Percentiles rank a stretch among this genome's conserved stretches.
Conservation (phyloP, 257 asterid species). For the Cruciata laevipes region DNA sequence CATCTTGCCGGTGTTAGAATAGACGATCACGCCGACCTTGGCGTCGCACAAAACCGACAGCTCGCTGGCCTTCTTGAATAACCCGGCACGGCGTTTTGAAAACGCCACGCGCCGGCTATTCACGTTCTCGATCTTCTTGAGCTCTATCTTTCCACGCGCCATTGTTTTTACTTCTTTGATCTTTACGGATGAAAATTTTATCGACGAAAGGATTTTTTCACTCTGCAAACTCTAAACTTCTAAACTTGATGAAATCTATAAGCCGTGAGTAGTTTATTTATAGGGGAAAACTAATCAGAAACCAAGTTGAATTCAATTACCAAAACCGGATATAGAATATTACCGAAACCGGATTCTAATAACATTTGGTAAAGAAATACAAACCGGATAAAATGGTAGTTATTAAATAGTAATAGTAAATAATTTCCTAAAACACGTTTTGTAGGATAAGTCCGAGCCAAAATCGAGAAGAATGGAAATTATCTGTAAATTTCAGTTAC, state of each 20-base stretch:
- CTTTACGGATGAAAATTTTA: too few species aligned
- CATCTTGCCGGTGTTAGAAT: constrained; percentile 48
- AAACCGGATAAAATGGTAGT: not conserved
- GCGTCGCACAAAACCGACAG: constrained; percentile 51
- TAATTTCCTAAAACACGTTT: not conserved
- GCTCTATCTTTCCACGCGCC: constrained; percentile 48
- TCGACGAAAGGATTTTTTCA: too few species aligned
- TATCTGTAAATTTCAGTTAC: not conserved
- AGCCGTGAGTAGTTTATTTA: not conserved
- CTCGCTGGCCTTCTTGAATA: constrained; percentile 55
- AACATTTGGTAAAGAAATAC: too few species aligned
- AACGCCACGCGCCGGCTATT: constrained; percentile 54
- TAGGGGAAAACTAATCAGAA: not conserved
- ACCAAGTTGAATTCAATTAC: not conserved
- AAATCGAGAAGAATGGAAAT: too few species aligned
- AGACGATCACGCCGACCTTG: constrained; percentile 43
- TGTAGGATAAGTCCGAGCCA: too few species aligned
- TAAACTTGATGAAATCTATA: too few species aligned
- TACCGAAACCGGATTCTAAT: not conserved
- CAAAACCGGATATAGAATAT: not conserved
- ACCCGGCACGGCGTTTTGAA: constrained; percentile 50
- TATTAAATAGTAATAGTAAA: too few species aligned
- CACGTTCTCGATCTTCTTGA: constrained; percentile 44
- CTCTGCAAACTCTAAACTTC: too few species aligned
- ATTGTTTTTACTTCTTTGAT: constrained; percentile 11